Base-by-base conservation (phyloP, 2,329 filamentous ascomycete species). In the Claviceps maximensis region DNA sequence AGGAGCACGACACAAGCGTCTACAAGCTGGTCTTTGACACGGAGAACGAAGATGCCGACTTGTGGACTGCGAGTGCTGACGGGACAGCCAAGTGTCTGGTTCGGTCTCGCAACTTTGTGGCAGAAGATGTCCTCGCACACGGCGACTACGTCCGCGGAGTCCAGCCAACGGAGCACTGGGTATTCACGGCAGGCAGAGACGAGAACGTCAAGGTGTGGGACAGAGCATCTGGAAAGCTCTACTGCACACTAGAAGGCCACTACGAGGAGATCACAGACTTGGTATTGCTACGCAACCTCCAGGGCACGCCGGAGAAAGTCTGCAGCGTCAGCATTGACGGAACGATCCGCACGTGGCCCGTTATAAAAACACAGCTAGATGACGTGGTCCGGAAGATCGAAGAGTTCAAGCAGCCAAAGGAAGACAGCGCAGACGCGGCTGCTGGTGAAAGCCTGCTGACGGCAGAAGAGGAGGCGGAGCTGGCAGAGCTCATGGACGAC, bases 121-220 rank as follows among this genome's bases (percentile, higher is more conserved):
- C 79, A 3, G 88, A 91, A 55, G 84, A 90, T 52, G 77, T 71
- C 1, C 79, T 95, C 55, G 69, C 76, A 52, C 93, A 98, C 65
- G 88, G 89, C 1, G 89, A 94, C 66, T 96, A 95, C 65, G 90
- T 97, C 31, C 82, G 89, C 55, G 87, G 89, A 53, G 79, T 97
- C 23, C 81, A 83, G 9, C 76, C 91, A 42, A 82, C 81, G 1
- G 84, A 86, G 4, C 78, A 83, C 21, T 91, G 87, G 83, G 80
- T 93, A 13, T 70, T 95, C 44, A 96, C 93, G 1, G 90, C 86
- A 1, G 95, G 93, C 54, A 77, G 93, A 59, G 89, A 96, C 62
- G 93, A 98, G 69, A 82, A 95, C 61, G 76, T 98, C 54, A 86
- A 94, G 61, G 78, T 97, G 9, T 98, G 91, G 91, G 86, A 95